A percentile compares a stretch with the other conserved stretches of the same genome.
Conservation (phyloP, 495 filamentous ascomycete species). For the Lichina pygmaea region DNA sequence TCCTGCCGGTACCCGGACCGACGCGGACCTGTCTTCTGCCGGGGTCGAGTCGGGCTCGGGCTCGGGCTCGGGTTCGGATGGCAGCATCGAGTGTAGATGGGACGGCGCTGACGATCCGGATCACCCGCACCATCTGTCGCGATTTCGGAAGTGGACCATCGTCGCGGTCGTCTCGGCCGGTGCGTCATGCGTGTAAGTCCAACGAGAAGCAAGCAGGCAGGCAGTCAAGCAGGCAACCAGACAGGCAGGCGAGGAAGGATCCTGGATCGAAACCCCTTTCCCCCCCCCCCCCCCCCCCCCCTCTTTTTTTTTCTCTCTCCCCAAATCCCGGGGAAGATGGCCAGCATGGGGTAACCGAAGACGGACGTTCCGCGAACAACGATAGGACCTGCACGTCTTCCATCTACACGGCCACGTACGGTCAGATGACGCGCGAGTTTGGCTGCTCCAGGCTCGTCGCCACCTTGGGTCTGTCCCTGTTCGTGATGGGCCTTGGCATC, state of each 20-base stretch:
- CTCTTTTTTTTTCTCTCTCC: too few relatives aligned
- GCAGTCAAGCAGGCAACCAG: too few relatives aligned
- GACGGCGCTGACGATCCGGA: conserved; percentile 42
- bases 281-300: too few relatives aligned
- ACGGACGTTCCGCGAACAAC: too few relatives aligned
- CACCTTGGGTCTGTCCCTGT: conserved; percentile 54
- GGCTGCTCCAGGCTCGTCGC: conserved; percentile 38
- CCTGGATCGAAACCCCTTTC: too few relatives aligned
- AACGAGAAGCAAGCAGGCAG: too few relatives aligned
- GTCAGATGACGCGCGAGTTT: conserved; percentile 59
- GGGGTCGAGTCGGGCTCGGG: not conserved
- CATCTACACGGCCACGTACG: conserved; percentile 69
- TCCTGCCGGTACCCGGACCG: not conserved
- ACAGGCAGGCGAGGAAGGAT: too few relatives aligned
- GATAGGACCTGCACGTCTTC: conserved; percentile 63
- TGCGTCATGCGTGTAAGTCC: conserved; percentile 60
- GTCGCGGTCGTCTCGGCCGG: conserved; percentile 41
- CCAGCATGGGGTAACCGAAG: not conserved
- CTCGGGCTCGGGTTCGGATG: not conserved
- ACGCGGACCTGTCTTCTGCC: not conserved
- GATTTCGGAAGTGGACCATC: conserved; percentile 50
- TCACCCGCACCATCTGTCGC: conserved; percentile 44
- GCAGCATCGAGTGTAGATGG: conserved; percentile 36
- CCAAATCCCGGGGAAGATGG: not conserved
- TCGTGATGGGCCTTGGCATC: conserved; percentile 42